A percentile compares a stretch with the other conserved stretches of the same genome.
Evolutionary conservation across 495 filamentous ascomycete genomes (phyloP).

Genomic region (Sphaerosporella brunnea): DNA sequence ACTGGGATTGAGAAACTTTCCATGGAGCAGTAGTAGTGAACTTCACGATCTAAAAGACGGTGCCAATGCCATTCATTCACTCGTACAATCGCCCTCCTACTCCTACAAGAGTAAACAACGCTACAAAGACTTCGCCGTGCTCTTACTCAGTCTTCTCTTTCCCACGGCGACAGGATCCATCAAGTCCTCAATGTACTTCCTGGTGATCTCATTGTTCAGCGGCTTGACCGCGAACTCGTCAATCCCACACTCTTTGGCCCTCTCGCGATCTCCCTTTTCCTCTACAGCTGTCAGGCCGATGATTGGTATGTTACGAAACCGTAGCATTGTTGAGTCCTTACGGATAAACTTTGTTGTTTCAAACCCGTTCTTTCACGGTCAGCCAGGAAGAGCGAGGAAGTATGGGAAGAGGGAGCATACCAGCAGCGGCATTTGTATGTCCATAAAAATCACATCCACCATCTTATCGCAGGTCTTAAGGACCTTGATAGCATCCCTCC

Average conservation of each 20-base stretch:
- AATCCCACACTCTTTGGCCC: conserved; percentile 17
- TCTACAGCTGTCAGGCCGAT: conserved; percentile 19
- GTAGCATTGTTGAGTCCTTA: conserved; percentile 6
- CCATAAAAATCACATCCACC: conserved; percentile 21
- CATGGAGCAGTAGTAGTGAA: no score
- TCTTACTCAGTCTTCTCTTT: conserved; percentile 1
- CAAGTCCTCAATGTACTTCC: conserved; percentile 13
- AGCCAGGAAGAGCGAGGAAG: neutral
- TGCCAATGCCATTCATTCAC: no score
- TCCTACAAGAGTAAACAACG: no score
- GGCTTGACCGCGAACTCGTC: conserved; percentile 19
- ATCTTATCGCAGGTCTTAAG: conserved; percentile 9
- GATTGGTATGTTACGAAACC: conserved; percentile 15
- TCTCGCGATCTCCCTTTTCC: conserved; percentile 11
- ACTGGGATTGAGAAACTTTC: no score
- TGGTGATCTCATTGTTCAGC: conserved; percentile 11
- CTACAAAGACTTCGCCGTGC: no score
- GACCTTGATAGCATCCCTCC: conserved; percentile 13
- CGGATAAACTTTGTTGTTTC: conserved; percentile 20
- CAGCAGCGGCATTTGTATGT: conserved; percentile 22
- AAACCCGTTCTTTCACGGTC: conserved; percentile 13
- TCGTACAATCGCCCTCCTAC: no score
- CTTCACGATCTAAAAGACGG: no score
- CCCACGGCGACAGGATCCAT: conserved; percentile 8
- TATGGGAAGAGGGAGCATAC: conserved; percentile 4